Evolutionary conservation across 805 yeast genomes (phyloP), one percentile per base, ranked within the genome.

Genomic region (Candida jianshihensis): DNA sequence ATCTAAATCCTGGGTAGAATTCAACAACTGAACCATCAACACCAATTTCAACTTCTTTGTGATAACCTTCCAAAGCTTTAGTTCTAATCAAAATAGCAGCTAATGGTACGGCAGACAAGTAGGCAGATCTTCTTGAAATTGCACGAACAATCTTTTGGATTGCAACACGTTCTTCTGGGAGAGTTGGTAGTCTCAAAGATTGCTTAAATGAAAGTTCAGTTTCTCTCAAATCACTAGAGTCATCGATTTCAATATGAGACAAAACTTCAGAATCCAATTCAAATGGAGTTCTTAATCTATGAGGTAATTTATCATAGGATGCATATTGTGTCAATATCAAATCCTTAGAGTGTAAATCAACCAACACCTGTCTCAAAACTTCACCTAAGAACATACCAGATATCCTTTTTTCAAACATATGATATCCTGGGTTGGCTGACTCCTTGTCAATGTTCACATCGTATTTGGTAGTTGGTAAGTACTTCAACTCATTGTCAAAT

Each of bases 21-120:
- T 90, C 96, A 34, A 90, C 81, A 37, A 90, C 92, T 3, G 96
- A 81, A 26, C 98, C 98, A 60, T 90, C 97, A 41, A 89, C 89
- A 40, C 97, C 97, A 46, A 92, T 75, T 58, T 90, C 97, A 34
- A 90, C 87, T 52, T 80, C 85, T 42, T 73, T 76, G 49, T 81
- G 84, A 48, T 65, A 69, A 29, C 67, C 68, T 39, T 60, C 61
- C 35, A 88, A 73, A 13, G 90, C 81, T 35, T 68, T 70, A 1
- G 89, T 81, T 59, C 75, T 76, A 35, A 70, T 63, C 36, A 81
- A 56, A 38, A 90, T 73, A 2, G 92, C 96, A 22, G 96, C 90
- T 39, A 90, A 68, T 39, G 96, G 96, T 32, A 88, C 81, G 15
- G 96, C 89, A 4, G 95, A 75, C 40, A 90, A 70, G 47, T 76